A percentile compares a stretch with the other conserved stretches of the same genome.
Evolutionary conservation across 1,139 yeast genomes (phyloP).

Genomic region (Hyphopichia khmerensis): DNA sequence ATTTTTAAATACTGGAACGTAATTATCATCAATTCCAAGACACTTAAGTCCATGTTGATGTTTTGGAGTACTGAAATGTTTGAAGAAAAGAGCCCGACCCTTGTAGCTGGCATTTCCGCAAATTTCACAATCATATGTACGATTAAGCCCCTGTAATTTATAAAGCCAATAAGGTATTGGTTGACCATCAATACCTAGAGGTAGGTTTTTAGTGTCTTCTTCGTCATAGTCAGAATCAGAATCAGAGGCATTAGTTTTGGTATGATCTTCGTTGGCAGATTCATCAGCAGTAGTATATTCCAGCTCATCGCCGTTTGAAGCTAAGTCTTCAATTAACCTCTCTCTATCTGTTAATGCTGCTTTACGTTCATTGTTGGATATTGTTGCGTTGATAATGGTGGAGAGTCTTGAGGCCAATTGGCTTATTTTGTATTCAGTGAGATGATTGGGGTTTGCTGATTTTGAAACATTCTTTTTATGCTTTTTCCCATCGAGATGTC

Average conservation of each 20-base stretch:
- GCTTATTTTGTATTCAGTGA: slow-evolving; percentile 32
- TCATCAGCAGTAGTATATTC: slow-evolving; percentile 30
- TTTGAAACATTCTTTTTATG: slow-evolving; percentile 55
- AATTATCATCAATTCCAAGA: slow-evolving; percentile 60
- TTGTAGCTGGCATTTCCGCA: slow-evolving; percentile 77
- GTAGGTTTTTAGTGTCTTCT: slow-evolving; percentile 49
- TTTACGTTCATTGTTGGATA: slow-evolving; percentile 62
- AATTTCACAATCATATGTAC: slow-evolving; percentile 74
- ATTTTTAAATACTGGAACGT: slow-evolving; percentile 54
- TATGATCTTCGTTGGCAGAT: slow-evolving; percentile 35
- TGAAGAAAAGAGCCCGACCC: slow-evolving; percentile 71
- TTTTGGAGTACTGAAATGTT: slow-evolving; percentile 68
- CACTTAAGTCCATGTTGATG: slow-evolving; percentile 76
- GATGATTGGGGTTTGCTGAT: not conserved
- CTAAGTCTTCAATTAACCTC: slow-evolving; percentile 48
- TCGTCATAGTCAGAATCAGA: slow-evolving; percentile 23
- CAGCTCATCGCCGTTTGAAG: slow-evolving; percentile 33
- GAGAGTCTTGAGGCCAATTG: slow-evolving; percentile 32
- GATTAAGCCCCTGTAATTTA: slow-evolving; percentile 83
- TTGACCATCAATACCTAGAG: slow-evolving; percentile 83
- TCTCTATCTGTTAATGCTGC: slow-evolving; percentile 76
- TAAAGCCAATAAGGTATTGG: slow-evolving; percentile 95
- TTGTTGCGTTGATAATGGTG: slow-evolving; percentile 48
- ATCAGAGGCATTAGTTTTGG: slow-evolving; percentile 13
- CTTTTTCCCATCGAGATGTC: slow-evolving; percentile 74